Percentiles rank a stretch among this genome's conserved stretches.
phyloP scores from a whole-genome alignment of 2,329 filamentous ascomycete species.

The Paraphoma chrysanthemicola region DNA sequence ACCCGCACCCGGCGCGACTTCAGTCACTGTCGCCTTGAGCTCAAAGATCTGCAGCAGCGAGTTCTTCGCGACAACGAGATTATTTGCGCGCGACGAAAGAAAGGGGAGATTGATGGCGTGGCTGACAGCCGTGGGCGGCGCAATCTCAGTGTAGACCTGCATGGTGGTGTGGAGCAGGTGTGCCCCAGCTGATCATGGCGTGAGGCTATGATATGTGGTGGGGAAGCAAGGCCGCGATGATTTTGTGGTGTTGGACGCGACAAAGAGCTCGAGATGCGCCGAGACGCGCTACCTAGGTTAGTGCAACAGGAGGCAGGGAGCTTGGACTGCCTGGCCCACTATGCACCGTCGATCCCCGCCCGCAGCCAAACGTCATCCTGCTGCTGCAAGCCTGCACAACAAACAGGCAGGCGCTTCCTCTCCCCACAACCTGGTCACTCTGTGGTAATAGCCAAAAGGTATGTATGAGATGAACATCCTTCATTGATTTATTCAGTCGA shows the following conservation, averaged over 20 bases:
- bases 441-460: not conserved
- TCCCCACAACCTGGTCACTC: not conserved
- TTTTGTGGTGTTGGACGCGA: conserved; percentile 21
- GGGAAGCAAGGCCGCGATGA: conserved; percentile 9
- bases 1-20: conserved; percentile 56
- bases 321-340: conserved; percentile 7
- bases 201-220: not conserved
- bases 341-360: conserved; percentile 9
- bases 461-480: too few species aligned
- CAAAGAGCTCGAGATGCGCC: conserved; percentile 21
- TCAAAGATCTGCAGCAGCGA: conserved; percentile 92
- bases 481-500: too few species aligned
- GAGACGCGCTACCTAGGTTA: conserved; percentile 1
- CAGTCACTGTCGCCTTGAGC: conserved; percentile 70
- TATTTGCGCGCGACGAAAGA: conserved; percentile 75
- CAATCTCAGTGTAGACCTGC: conserved; percentile 98
- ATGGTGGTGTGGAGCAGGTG: conserved; percentile 56
- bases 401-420: conserved; percentile 5
- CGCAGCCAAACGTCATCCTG: conserved; percentile 18
- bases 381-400: not conserved
- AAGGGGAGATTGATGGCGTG: conserved; percentile 84
- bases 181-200: conserved; percentile 24
- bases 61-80: conserved; percentile 89
- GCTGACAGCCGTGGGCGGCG: conserved; percentile 91
- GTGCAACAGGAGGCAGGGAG: conserved; percentile 4